Evolutionary conservation across 331 rosid species (phyloP), one percentile per base, ranked within the genome.

Genomic region (Ulmus americana): DNA sequence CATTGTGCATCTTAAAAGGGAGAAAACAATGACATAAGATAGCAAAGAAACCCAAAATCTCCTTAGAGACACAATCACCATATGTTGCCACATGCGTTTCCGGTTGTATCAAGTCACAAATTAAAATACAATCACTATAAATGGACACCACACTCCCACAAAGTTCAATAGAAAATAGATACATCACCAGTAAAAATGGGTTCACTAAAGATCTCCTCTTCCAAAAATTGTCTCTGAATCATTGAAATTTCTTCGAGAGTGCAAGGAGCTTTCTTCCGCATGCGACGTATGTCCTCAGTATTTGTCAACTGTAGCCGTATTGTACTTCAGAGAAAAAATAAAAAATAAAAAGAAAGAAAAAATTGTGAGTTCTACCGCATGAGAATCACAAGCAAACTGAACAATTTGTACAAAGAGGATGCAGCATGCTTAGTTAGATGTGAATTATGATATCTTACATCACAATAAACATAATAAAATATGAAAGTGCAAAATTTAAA

Each of bases 231-330:
- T 83, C 97, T 86, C 72, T 81, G 95, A 75, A 95, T 87, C 84
- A 79, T 79, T 66, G 84, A 78, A 78, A 95, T 95, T 76, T 95
- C 99, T 61, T 77, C 80, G 35, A 63, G 61, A 18, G 97, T 85
- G 70, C 99, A 95, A 60, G 99, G 99, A 70, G 99, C 97, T 77
- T 95, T 95, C 77, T 84, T 95, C 39, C 99, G 78, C 10, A 78
- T 55, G 38, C 99, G 97, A 9, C 99, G 97, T 71, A 95, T 95
- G 74, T 84, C 97, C 80, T 87, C 97, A 47, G 97, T 90, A 74
- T 68, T 87, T 43, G 90, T 90, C 79, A 95, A 77, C 74, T 95
- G 99, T 58, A 79, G 88, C 47, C 99, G 95, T 69, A 95, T 95
- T 64, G 81, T 83, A 75, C 99, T 95, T 74, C 70, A 86, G 50